These are phyloP conservation scores for Phyllachora maydis DNA, from an alignment of 2,329 filamentous ascomycete species.

Conservation along the genomic window DNA sequence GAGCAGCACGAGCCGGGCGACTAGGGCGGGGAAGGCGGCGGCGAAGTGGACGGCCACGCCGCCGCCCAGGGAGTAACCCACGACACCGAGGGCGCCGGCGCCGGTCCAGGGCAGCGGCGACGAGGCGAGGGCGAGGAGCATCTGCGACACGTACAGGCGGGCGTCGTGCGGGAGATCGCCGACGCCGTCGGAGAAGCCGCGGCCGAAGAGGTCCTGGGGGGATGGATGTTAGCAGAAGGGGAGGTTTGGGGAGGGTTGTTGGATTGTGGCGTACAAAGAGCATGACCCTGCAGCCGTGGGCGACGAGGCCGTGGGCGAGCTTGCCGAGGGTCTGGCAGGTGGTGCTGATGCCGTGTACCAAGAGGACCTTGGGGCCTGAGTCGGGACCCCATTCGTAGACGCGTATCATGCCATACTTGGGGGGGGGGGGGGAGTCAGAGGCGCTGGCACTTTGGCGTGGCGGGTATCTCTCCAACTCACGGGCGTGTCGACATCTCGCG, in stretches of 20 bases:
- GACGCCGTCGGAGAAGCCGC: conserved; percentile 45
- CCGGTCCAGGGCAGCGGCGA: conserved; percentile 50
- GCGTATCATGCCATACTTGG: conserved; percentile 47
- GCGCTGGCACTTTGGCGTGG: too few relatives aligned
- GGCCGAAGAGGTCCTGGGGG: conserved; percentile 37
- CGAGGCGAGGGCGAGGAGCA: conserved; percentile 48
- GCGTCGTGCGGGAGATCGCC: conserved; percentile 49
- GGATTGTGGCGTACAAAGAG: conserved; percentile 27
- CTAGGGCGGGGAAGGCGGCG: conserved; percentile 46
- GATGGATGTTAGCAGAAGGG: not conserved
- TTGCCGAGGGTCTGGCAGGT: conserved; percentile 53
- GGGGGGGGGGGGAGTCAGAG: too few relatives aligned
- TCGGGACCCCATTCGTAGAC: conserved; percentile 71
- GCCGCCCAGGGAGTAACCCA: conserved; percentile 71
- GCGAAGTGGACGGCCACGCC: conserved; percentile 59
- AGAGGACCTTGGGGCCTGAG: conserved; percentile 49
- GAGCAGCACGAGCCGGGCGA: conserved; percentile 53
- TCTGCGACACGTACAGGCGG: conserved; percentile 53
- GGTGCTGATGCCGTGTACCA: conserved; percentile 72
- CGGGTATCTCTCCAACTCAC: too few relatives aligned
- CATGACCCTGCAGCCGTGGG: conserved; percentile 55
- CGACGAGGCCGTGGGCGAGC: conserved; percentile 45
- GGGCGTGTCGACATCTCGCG: conserved; percentile 50
- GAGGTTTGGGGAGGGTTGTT: not conserved
- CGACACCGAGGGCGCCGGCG: conserved; percentile 33